Conservation (phyloP, 2,329 filamentous ascomycete genomes). For the Rutstroemia sp. region DNA sequence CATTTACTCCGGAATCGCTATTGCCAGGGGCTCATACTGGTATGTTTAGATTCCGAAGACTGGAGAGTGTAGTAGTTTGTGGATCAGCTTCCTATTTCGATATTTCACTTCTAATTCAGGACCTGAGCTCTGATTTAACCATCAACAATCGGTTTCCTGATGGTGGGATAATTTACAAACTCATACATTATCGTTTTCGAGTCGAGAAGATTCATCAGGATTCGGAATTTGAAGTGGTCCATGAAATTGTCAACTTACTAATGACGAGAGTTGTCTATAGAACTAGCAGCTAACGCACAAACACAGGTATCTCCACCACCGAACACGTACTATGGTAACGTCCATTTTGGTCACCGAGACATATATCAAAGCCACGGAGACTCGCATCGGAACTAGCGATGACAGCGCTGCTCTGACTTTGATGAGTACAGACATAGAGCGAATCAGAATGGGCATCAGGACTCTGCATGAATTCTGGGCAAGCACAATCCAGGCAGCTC, state of each 20-base stretch:
- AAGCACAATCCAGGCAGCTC: slow-evolving; percentile 26
- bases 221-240: too few species aligned
- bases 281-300: background rate
- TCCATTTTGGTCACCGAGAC: slow-evolving; percentile 39
- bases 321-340: slow-evolving; percentile 20
- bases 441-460: slow-evolving; percentile 5
- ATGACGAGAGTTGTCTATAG: background rate
- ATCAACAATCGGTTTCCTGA: too few species aligned
- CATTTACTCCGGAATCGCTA: slow-evolving; percentile 15
- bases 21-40: slow-evolving; percentile 4
- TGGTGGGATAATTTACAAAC: too few species aligned
- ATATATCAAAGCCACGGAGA: slow-evolving; percentile 37
- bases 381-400: slow-evolving; percentile 17
- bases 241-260: too few species aligned
- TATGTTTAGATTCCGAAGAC: background rate
- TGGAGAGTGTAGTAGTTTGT: too few species aligned
- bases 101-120: too few species aligned
- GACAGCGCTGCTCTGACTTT: slow-evolving; percentile 18
- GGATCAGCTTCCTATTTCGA: too few species aligned
- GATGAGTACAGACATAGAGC: slow-evolving; percentile 24
- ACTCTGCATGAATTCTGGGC: background rate
- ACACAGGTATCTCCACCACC: slow-evolving; percentile 2
- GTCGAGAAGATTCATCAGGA: too few species aligned
- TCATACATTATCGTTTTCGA: too few species aligned
- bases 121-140: too few species aligned